A percentile compares a stretch with the other conserved stretches of the same genome.
These are phyloP conservation scores for Cryoendolithus antarcticus DNA, from an alignment of 2,329 filamentous ascomycete species.

Conservation along the genomic window DNA sequence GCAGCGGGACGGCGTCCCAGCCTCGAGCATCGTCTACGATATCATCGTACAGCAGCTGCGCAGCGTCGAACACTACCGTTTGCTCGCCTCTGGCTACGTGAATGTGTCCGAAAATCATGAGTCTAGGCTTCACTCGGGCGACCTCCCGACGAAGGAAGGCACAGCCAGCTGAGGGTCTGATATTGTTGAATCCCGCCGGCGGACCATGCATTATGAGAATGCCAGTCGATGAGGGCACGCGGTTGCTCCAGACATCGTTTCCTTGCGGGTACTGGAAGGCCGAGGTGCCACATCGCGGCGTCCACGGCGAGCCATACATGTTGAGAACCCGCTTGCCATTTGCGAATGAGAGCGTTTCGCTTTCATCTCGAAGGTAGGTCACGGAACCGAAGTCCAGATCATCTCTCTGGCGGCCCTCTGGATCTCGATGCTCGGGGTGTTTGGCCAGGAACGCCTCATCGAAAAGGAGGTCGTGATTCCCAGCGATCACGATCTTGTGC, in stretches of 20 bases:
- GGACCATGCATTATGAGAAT: conserved; percentile 74
- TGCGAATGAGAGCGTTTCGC: too few relatives aligned
- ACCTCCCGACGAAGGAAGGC: conserved; percentile 54
- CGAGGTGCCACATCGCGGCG: conserved; percentile 41
- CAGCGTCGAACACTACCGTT: too few relatives aligned
- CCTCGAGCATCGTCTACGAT: too few relatives aligned
- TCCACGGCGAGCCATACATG: too few relatives aligned
- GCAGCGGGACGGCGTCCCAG: too few relatives aligned
- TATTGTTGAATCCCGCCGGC: conserved; percentile 57
- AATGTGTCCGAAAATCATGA: conserved; percentile 79
- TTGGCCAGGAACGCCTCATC: conserved; percentile 32
- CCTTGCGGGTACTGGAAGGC: conserved; percentile 63
- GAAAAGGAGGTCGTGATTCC: conserved; percentile 83
- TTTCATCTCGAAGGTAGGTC: conserved; percentile 48
- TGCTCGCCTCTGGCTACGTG: conserved; percentile 46
- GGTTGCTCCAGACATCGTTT: conserved; percentile 58
- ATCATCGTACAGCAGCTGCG: too few relatives aligned
- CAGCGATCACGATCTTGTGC: conserved; percentile 71
- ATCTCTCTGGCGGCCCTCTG: conserved; percentile 40
- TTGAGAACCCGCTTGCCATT: too few relatives aligned
- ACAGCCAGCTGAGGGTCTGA: conserved; percentile 56
- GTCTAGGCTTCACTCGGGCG: conserved; percentile 58
- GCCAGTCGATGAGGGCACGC: conserved; percentile 59
- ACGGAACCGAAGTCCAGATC: conserved; percentile 56
- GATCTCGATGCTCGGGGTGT: conserved; percentile 8